Evolutionary conservation across 1,139 yeast species (phyloP).

Genomic region (Diutina ranongensis): DNA sequence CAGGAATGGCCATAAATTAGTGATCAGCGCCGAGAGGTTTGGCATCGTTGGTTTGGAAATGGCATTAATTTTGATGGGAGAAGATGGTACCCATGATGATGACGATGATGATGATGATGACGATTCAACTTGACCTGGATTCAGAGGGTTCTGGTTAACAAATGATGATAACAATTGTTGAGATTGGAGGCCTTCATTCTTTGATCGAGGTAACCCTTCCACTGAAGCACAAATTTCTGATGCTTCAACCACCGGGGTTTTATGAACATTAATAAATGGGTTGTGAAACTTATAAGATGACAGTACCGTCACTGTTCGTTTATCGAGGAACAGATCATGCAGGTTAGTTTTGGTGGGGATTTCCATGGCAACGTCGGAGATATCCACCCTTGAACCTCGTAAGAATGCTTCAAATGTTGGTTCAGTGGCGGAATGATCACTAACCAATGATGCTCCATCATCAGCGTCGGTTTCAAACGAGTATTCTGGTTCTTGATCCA

Average conservation of each 20-base stretch:
- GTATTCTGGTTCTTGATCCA: neutral
- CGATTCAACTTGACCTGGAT: neutral
- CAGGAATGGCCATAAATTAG: neutral
- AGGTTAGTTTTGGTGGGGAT: neutral
- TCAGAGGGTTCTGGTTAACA: neutral
- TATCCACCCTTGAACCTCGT: neutral
- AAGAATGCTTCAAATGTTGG: neutral
- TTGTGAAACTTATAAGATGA: neutral
- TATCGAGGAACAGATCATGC: slow-evolving; percentile 3
- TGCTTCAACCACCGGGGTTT: neutral
- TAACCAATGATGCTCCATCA: neutral
- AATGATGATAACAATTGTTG: neutral
- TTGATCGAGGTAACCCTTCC: neutral
- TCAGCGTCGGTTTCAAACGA: neutral
- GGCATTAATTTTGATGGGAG: neutral
- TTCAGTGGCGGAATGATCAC: neutral
- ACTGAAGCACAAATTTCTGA: neutral
- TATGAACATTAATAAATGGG: neutral
- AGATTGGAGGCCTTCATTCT: neutral
- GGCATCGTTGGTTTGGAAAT: neutral
- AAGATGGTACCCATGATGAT: neutral
- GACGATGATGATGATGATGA: neutral
- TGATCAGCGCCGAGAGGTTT: neutral
- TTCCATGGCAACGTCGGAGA: neutral
- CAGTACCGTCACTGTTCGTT: neutral